Evolutionary conservation across 2,329 filamentous ascomycete genomes (phyloP), one percentile per base, ranked within the genome.

Genomic region (Pseudogymnoascus sp.): DNA sequence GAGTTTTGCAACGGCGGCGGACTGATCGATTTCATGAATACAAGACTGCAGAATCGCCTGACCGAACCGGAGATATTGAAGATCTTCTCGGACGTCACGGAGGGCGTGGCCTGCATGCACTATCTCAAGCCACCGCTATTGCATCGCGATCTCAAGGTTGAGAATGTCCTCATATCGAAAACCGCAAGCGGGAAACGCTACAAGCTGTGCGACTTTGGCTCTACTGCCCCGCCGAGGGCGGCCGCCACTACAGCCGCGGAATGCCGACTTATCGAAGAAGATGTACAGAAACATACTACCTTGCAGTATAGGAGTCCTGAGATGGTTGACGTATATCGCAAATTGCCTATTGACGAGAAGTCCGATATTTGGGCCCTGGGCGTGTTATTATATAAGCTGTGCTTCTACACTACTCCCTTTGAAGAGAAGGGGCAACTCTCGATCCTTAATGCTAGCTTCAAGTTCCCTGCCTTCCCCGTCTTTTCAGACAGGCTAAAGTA

Each of bases 11-110:
- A 89, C 70, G 94, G 94, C 58, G 94, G 94, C 66, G 93, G 94
- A 36, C 77, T 99, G 72, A 99, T 99, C 73, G 94, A 99, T 77
- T 99, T 97, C 74, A 99, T 99, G 94, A 99, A 99, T 76, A 99
- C 94, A 36, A 85, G 94, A 60, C 78, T 99, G 69, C 94, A 99
- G 76, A 92, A 99, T 74, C 89, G 94, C 58, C 80, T 99, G 74
- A 99, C 93, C 36, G 94, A 99, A 77, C 93, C 94, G 58, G 94
- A 99, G 79, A 96, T 99, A 68, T 79, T 99, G 69, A 89, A 92
- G 78, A 97, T 99, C 75, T 97, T 99, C 76, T 88, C 88, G 59
- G 94, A 99, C 73, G 90, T 97, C 61, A 89, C 92, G 57, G 93
- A 97, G 76, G 94, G 94, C 37, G 91, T 99, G 47, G 94, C 94